Base-by-base conservation (phyloP, 2,329 filamentous ascomycete genomes). In the Aspergillaceae sp. region DNA sequence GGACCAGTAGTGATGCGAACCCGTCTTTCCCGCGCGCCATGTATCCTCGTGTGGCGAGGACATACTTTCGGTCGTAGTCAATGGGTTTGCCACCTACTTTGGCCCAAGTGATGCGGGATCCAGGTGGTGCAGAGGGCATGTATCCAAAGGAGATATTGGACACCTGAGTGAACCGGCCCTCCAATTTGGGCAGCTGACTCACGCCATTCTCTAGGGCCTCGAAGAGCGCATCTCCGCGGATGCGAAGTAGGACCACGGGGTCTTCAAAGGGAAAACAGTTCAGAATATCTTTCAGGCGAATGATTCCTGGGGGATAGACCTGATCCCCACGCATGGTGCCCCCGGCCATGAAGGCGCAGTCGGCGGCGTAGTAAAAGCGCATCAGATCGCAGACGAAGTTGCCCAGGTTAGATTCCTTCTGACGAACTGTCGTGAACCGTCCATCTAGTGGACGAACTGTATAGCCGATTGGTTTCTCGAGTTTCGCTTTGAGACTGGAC, bases 371-470 rank as follows among this genome's bases (percentile, higher is more conserved):
- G 61, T 94, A 84, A 50, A 81, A 81, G 5, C 87, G 79, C 87
- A 95, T 94, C 27, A 96, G 76, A 61, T 96, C 89, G 66, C 86
- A 92, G 3, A 94, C 84, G 63, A 94, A 94, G 66, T 95, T 95
- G 1, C 86, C 88, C 9, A 94, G 71, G 59, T 95, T 96, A 45
- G 84, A 88, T 66, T 95, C 89, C 40, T 72, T 74, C 19, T 79
- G 72, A 7, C 89, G 76, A 0, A 94, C 87, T 0, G 87, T 94
- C 10, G 81, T 85, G 65, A 95, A 96, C 2, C 89, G 83, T 2
- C 86, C 86, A 62, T 96, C 90, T 0, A 96, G 77, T 0, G 89
- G 86, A 1, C 82, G 83, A 0, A 84, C 81, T 0, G 88, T 94
- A 69, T 86, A 94, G 3, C 89, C 88, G 29, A 95, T 74, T 0